phyloP scores from a whole-genome alignment of 164 flowering plant genomes.

The Sedum album region DNA sequence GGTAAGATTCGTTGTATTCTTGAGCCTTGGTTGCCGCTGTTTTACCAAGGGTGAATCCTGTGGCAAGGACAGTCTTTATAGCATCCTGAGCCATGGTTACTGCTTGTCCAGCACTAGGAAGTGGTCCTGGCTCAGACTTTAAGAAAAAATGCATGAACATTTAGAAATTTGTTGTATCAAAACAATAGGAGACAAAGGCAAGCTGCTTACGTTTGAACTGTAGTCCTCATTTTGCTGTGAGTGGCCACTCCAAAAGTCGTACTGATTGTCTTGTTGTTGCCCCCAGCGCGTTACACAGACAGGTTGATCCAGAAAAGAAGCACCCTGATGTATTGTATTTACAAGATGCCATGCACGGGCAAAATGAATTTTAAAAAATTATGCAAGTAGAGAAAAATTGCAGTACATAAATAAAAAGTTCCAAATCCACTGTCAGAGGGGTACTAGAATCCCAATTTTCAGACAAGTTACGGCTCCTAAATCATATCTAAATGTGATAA shows the following conservation, averaged over 20 bases:
- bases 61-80: conserved; percentile 50
- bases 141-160: neutral
- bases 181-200: neutral
- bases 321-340: conserved; percentile 38
- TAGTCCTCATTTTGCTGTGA: conserved; percentile 34
- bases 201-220: conserved; percentile 27
- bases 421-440: neutral
- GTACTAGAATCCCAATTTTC: neutral
- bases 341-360: neutral
- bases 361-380: neutral
- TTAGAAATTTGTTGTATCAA: neutral
- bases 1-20: conserved; percentile 55
- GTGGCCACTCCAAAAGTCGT: conserved; percentile 40
- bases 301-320: conserved; percentile 51
- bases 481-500: neutral
- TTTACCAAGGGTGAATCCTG: conserved; percentile 53
- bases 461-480: neutral
- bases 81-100: conserved; percentile 56
- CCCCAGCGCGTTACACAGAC: conserved; percentile 64
- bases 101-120: conserved; percentile 55
- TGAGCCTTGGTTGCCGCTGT: conserved; percentile 57
- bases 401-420: neutral
- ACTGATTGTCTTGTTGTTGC: conserved; percentile 30
- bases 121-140: conserved; percentile 19
- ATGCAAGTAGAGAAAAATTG: neutral